Base-by-base conservation (phyloP, 768 basidiomycete species). In the Xerocomus brunneocitrinus region DNA sequence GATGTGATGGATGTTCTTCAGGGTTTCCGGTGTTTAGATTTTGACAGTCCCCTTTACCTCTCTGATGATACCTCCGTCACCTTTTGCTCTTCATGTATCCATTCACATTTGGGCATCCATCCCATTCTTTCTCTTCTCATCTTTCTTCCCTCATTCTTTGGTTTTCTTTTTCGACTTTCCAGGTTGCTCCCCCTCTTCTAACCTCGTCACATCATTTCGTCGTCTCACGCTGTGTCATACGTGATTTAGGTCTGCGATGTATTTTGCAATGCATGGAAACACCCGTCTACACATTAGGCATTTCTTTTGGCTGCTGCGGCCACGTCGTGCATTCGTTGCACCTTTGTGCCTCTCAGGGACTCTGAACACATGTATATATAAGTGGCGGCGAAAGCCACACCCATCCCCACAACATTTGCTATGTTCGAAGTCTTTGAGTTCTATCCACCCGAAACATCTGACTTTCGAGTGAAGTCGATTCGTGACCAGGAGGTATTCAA, bases 21-120 rank as follows among this genome's bases (percentile, higher is more conserved):
- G 80, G 82, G 80, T 76, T 74, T 70, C 72, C 71, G 74, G 74
- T 71, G 77, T 74, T 77, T 89, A 85, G 84, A 85, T 77, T 80
- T 78, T 35, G 45, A 32, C 65, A 78, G 74, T 74, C 74, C 66
- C 66, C 70, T 76, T 85, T 83, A 80, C 82, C 83, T 82, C 75
- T 76, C 79, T 77, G 79, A 89, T 85, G 87, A 89, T 89, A 89
- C 87, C 87, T 85, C 75, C 67, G 71, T 72, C 60, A 41, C 62
- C 60, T 59, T 57, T 53, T 69, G 42, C 65, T 66, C 58, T 59
- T 67, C 54, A 51, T 54, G 63, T 53, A 61, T 58, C 50, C 56
- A 57, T 58, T 61, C 63, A 54, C 56, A 61, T 56, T 60, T 54
- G 62, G 59, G 60, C 59, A 61, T 60, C 55, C 55, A 60, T 51